Base-by-base conservation (phyloP, 2,329 filamentous ascomycete genomes). In the Colletotrichum gigasporum region DNA sequence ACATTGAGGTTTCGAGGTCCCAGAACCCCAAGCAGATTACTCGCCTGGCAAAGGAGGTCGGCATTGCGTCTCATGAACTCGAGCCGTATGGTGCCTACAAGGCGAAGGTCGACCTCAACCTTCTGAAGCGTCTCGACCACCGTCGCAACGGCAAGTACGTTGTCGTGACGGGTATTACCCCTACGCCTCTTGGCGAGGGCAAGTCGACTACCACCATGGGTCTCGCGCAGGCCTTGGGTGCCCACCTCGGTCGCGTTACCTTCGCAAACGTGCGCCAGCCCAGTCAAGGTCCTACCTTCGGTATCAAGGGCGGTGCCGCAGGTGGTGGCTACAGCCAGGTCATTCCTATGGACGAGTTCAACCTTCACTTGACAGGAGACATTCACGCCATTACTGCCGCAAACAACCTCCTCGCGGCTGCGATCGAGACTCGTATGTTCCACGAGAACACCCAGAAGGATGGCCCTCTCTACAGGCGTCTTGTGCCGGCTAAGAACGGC, bases 301-400 rank as follows among this genome's bases (percentile, higher is more conserved):
- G 96, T 73, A 98, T 99, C 85, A 99, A 99, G 85, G 96, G 96
- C 67, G 96, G 96, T 73, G 96, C 96, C 64, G 96, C 96, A 60
- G 96, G 96, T 73, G 96, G 96, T 77, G 96, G 96, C 37, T 99
- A 98, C 87, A 97, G 93, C 78, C 96, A 99, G 78, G 96, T 99
- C 74, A 98, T 99, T 72, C 96, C 96, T 63, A 99, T 99, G 96
- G 96, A 99, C 72, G 96, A 99, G 79, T 99, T 99, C 84, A 99
- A 99, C 80, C 83, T 99, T 74, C 96, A 99, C 78, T 82, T 99
- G 73, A 99, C 96, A 58, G 96, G 96, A 72, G 96, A 99, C 76
- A 98, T 99, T 61, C 96, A 99, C 77, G 96, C 96, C 69, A 96
- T 99, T 73, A 94, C 94, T 55, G 95, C 95, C 26, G 96, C 96